A percentile compares a stretch with the other conserved stretches of the same genome.
phyloP scores from a whole-genome alignment of 495 filamentous ascomycete species.

The Aspergillus panamensis region DNA sequence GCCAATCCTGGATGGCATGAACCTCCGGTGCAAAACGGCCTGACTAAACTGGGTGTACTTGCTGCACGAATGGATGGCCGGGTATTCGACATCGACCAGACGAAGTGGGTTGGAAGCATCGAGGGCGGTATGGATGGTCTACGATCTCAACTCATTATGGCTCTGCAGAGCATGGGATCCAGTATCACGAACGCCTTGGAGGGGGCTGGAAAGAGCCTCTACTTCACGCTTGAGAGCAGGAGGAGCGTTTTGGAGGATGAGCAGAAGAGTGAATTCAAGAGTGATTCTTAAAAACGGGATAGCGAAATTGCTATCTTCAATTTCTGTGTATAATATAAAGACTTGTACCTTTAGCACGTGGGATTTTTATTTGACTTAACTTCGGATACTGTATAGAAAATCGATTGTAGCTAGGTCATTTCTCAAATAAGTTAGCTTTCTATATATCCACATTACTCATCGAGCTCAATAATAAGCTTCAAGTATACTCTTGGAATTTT shows the following conservation, averaged over 20 bases:
- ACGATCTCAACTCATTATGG: slow-evolving; percentile 71
- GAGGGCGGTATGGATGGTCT: slow-evolving; percentile 77
- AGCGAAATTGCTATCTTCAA: slow-evolving; percentile 4
- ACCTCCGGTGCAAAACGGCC: slow-evolving; percentile 64
- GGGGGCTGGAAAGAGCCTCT: slow-evolving; percentile 71
- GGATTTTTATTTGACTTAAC: slow-evolving; percentile 4
- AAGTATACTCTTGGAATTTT: too few species aligned
- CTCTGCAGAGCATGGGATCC: slow-evolving; percentile 72
- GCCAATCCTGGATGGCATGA: slow-evolving; percentile 80
- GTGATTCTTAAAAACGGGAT: slow-evolving; percentile 23
- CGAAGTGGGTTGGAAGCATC: slow-evolving; percentile 83
- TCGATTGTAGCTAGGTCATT: not conserved
- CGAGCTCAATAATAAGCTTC: too few species aligned
- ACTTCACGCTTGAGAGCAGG: slow-evolving; percentile 78
- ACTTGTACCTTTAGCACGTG: slow-evolving; percentile 22
- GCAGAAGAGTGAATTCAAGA: slow-evolving; percentile 40
- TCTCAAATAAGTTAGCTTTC: not conserved
- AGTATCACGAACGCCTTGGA: slow-evolving; percentile 71
- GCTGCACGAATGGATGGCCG: slow-evolving; percentile 78
- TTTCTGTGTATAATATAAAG: slow-evolving; percentile 39
- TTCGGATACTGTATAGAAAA: slow-evolving; percentile 13
- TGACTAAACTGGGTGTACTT: slow-evolving; percentile 82
- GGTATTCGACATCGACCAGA: slow-evolving; percentile 75
- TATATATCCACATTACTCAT: too few species aligned
- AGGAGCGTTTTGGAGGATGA: slow-evolving; percentile 75